Conservation (phyloP, 2,329 filamentous ascomycete species). For the Rhynchosporium graminicola region DNA sequence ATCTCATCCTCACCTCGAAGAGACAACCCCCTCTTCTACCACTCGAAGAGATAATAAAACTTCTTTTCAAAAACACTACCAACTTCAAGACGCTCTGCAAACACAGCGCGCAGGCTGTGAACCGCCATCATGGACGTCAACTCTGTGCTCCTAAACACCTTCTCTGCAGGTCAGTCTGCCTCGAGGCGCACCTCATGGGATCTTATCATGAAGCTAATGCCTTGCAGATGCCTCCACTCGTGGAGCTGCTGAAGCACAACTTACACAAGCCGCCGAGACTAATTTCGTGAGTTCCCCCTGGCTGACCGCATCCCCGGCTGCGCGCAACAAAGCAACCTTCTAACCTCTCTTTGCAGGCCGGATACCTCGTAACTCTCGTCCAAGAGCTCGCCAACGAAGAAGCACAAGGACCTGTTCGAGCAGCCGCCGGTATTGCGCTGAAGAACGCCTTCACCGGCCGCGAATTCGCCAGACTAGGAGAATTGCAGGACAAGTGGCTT, state of each 20-base stretch:
- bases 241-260: conserved; percentile 90
- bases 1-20: conserved; percentile 23
- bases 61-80: conserved; percentile 16
- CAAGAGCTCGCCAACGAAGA: conserved; percentile 92
- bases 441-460: conserved; percentile 98
- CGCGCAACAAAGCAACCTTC: conserved; percentile 25
- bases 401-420: conserved; percentile 80
- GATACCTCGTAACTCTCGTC: conserved; percentile 90
- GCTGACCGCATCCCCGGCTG: conserved; percentile 37
- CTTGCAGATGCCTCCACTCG: conserved; percentile 80
- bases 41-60: conserved; percentile 19
- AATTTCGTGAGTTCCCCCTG: conserved; percentile 76
- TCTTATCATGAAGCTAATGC: conserved; percentile 39
- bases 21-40: conserved; percentile 18
- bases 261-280: conserved; percentile 85
- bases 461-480: conserved; percentile 82
- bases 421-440: conserved; percentile 90
- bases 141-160: conserved; percentile 94
- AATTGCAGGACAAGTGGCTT: conserved; percentile 93
- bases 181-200: conserved; percentile 9
- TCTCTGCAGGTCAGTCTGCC: conserved; percentile 77
- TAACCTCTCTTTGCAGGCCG: conserved; percentile 59
- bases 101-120: conserved; percentile 35
- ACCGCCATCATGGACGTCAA: conserved; percentile 84
- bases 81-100: conserved; percentile 25